Evolutionary conservation across 768 basidiomycete genomes (phyloP), one percentile per base, ranked within the genome.

Genomic region (Boletus sp.): DNA sequence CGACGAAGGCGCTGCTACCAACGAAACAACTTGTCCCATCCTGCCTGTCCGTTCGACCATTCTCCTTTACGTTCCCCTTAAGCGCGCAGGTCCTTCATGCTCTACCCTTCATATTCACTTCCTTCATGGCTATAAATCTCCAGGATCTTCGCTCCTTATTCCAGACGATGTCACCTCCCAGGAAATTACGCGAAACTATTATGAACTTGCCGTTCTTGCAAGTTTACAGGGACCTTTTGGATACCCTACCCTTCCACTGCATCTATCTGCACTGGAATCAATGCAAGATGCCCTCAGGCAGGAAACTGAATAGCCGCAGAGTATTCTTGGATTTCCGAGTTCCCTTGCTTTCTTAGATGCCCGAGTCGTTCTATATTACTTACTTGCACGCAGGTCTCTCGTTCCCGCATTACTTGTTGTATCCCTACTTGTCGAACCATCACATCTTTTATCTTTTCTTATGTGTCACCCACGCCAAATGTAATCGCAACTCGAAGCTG

Each of bases 261-360:
- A 93, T 65, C 76, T 92, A 36, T 85, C 83, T 32, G 88, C 89
- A 15, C 77, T 90, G 28, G 84, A 89, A 55, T 77, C 77, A 18
- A 88, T 90, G 83, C 70, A 72, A 17, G 65, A 67, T 32, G 75
- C 75, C 5, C 66, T 79, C n/a, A 63, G 62, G 40, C 72, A 72
- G 41, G 71, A 71, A 50, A 10, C 49, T 9, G 64, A 67, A 30
- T 73, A 64, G 15, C 48, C 28, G 32, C 28, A 12, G 14, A 18
- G 12, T n/a, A n/a, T 58, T 41, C n/a, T 55, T 39, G 30, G 37
- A 11, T 20, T 51, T 52, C 41, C 6, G 3, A 15, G 12, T 36
- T 32, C 33, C 20, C 33, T 52, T 48, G 30, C 57, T 60, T 47
- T 49, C 54, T 17, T 66, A 67, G 63, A 67, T 5, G 30, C 10